A percentile compares a stretch with the other conserved stretches of the same genome.
Conservation (phyloP, 2,329 filamentous ascomycete genomes). For the Fusarium neocosmosporiellum region DNA sequence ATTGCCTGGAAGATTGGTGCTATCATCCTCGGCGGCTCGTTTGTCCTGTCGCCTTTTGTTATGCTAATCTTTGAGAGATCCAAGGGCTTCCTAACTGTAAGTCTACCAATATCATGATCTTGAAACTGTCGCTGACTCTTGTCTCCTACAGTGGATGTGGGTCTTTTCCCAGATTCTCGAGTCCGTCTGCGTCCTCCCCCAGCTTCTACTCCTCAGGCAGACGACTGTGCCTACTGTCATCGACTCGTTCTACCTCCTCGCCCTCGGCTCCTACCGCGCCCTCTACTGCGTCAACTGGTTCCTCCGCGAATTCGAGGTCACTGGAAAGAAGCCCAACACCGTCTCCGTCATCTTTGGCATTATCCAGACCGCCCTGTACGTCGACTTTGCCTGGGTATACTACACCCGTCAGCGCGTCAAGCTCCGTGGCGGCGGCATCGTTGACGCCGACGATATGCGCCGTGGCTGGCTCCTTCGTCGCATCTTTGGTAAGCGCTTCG, state of each 20-base stretch:
- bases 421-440: slow-evolving; percentile 85
- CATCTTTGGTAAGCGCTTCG: slow-evolving; percentile 73
- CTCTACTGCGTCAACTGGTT: slow-evolving; percentile 97
- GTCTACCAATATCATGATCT: slow-evolving; percentile 31
- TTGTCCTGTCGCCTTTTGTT: slow-evolving; percentile 77
- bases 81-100: slow-evolving; percentile 64
- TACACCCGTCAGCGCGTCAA: slow-evolving; percentile 94
- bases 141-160: slow-evolving; percentile 74
- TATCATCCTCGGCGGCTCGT: slow-evolving; percentile 72
- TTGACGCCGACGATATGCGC: slow-evolving; percentile 89
- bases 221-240: slow-evolving; percentile 97
- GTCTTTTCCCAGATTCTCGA: slow-evolving; percentile 93
- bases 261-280: slow-evolving; percentile 86
- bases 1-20: slow-evolving; percentile 92
- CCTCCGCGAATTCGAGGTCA: slow-evolving; percentile 69
- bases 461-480: slow-evolving; percentile 86
- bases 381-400: slow-evolving; percentile 98
- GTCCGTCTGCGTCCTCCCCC: slow-evolving; percentile 88
- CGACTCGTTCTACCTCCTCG: slow-evolving; percentile 93
- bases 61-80: slow-evolving; percentile 72
- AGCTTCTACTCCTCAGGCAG: slow-evolving; percentile 90
- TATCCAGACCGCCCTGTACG: slow-evolving; percentile 88
- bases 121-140: slow-evolving; percentile 15
- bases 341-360: slow-evolving; percentile 87
- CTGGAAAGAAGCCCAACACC: slow-evolving; percentile 70